Conservation (phyloP, 2,329 filamentous ascomycete species). For the Aspergillus arachidicola region DNA sequence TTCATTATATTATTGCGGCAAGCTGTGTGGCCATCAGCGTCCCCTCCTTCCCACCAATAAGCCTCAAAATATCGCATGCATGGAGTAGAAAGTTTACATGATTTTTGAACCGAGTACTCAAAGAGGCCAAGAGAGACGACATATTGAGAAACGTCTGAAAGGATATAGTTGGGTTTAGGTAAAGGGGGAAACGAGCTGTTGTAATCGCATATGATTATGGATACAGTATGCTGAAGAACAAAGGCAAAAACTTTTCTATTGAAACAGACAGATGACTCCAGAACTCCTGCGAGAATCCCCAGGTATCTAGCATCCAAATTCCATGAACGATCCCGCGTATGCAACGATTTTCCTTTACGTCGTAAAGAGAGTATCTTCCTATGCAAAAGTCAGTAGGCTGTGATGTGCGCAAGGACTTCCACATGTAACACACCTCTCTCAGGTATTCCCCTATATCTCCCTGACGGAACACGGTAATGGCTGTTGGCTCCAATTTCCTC, state of each 20-base stretch:
- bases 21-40: background rate
- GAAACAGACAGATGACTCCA: constrained; percentile 28
- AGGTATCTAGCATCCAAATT: constrained; percentile 28
- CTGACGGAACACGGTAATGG: constrained; percentile 85
- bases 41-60: background rate
- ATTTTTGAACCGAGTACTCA: background rate
- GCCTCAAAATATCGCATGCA: background rate
- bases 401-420: background rate
- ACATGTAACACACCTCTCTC: constrained; percentile 61
- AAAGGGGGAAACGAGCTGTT: background rate
- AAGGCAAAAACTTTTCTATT: constrained; percentile 17
- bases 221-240: constrained; percentile 1
- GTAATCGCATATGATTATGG: background rate
- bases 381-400: constrained; percentile 19
- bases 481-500: constrained; percentile 83
- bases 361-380: constrained; percentile 65
- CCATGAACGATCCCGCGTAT: constrained; percentile 25
- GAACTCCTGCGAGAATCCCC: constrained; percentile 26
- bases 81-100: background rate
- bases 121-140: background rate
- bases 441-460: constrained; percentile 94
- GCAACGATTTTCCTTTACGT: constrained; percentile 40
- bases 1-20: background rate
- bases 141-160: background rate
- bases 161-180: background rate